Evolutionary conservation across 371 early-diverging fungal genomes (phyloP).

Genomic region (Mucor circinelloides): DNA sequence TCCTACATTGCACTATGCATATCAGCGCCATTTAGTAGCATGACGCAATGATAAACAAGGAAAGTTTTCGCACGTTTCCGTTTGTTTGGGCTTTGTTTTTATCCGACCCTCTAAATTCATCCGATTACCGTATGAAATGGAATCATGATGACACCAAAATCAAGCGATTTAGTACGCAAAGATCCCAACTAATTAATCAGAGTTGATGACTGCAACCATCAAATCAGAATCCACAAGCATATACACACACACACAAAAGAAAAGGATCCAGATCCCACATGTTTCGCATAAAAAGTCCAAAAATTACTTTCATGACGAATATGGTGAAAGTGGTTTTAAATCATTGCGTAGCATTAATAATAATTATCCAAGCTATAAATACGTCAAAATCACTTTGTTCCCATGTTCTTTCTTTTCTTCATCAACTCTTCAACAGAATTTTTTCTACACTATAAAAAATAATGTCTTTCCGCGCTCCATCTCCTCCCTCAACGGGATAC

Average conservation of each 20-base stretch:
- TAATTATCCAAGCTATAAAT: neutral
- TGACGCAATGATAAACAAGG: neutral
- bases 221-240: neutral
- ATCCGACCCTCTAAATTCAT: neutral
- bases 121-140: neutral
- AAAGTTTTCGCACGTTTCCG: neutral
- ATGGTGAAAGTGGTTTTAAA: neutral
- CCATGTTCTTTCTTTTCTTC: neutral
- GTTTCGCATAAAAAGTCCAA: neutral
- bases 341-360: neutral
- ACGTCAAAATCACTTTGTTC: neutral
- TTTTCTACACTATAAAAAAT: neutral
- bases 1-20: neutral
- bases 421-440: conserved; percentile 27
- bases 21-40: neutral
- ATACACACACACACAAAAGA: neutral
- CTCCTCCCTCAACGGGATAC: conserved; percentile 38
- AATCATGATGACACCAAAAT: neutral
- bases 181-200: neutral
- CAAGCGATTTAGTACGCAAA: neutral
- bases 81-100: neutral
- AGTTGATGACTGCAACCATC: neutral
- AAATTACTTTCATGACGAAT: neutral
- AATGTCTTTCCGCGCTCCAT: conserved; percentile 23
- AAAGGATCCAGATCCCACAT: neutral